Evolutionary conservation across 179 eudicot genomes (phyloP).

Genomic region (Amaranthus tricolor): DNA sequence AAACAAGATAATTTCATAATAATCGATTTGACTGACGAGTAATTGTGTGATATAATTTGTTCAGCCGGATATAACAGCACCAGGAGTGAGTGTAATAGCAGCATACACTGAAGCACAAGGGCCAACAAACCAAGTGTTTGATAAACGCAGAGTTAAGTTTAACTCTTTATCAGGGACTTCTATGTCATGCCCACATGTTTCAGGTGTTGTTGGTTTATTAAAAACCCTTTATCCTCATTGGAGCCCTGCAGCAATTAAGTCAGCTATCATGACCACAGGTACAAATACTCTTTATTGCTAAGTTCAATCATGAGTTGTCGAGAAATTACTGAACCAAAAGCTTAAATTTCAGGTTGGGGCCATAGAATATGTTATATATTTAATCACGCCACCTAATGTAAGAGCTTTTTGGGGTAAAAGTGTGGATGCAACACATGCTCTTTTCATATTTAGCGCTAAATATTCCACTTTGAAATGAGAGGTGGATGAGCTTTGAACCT

Average conservation of each 20-base stretch:
- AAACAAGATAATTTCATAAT: neutral
- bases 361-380: too few species aligned
- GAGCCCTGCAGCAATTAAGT: constrained; percentile 90
- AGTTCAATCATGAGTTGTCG: too few species aligned
- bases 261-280: constrained; percentile 92
- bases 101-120: constrained; percentile 80
- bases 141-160: constrained; percentile 60
- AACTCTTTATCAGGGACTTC: constrained; percentile 85
- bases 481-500: too few species aligned
- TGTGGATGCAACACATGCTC: too few species aligned
- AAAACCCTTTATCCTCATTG: constrained; percentile 72
- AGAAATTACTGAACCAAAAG: too few species aligned
- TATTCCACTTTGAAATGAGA: too few species aligned
- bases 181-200: constrained; percentile 92
- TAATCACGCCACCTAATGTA: too few species aligned
- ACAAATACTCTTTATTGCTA: neutral
- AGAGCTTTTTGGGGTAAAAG: too few species aligned
- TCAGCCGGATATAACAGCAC: constrained; percentile 96
- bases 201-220: constrained; percentile 78
- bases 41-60: neutral
- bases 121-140: constrained; percentile 70
- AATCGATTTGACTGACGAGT: neutral
- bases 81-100: constrained; percentile 87
- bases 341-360: too few species aligned
- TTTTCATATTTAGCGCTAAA: too few species aligned